These are phyloP conservation scores for Cenchrus americanus DNA, from an alignment of 176 grass and related monocot species.

Conservation along the genomic window DNA sequence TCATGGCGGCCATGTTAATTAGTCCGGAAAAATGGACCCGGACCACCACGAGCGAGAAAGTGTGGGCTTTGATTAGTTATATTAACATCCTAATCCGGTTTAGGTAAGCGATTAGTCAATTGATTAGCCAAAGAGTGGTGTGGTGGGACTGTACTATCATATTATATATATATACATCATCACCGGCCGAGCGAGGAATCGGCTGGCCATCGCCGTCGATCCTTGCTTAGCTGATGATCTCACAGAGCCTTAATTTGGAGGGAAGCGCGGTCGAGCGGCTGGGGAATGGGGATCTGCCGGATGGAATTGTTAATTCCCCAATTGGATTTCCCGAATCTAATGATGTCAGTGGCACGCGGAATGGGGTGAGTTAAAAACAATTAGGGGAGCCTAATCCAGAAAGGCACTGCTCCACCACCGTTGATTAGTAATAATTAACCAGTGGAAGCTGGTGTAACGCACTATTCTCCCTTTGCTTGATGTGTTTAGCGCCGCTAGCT, in stretches of 20 bases:
- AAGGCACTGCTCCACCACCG: slow-evolving; percentile 45
- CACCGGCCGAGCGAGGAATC: not conserved
- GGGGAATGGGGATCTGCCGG: not conserved
- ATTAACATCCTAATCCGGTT: slow-evolving; percentile 25
- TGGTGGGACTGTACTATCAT: not conserved
- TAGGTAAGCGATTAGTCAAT: slow-evolving; percentile 40
- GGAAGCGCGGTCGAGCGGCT: not conserved
- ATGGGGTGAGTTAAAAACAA: slow-evolving; percentile 1
- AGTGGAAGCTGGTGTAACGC: slow-evolving; percentile 18
- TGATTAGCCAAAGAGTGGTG: not conserved
- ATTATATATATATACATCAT: not conserved
- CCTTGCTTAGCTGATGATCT: not conserved
- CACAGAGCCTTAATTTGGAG: slow-evolving; percentile 22
- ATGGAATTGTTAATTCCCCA: not conserved
- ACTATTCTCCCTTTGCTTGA: not conserved
- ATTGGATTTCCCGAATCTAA: slow-evolving; percentile 48
- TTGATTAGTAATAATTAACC: not conserved
- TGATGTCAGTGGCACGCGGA: slow-evolving; percentile 21
- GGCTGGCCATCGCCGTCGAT: not conserved
- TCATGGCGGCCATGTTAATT: not conserved
- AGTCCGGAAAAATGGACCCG: not conserved
- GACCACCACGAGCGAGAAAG: not conserved
- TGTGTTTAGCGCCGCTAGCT: not conserved
- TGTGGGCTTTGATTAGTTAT: not conserved
- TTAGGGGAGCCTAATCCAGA: slow-evolving; percentile 27